These are phyloP conservation scores for Fraxinus dipetala DNA, from an alignment of 305 asterid species.

Conservation along the genomic window DNA sequence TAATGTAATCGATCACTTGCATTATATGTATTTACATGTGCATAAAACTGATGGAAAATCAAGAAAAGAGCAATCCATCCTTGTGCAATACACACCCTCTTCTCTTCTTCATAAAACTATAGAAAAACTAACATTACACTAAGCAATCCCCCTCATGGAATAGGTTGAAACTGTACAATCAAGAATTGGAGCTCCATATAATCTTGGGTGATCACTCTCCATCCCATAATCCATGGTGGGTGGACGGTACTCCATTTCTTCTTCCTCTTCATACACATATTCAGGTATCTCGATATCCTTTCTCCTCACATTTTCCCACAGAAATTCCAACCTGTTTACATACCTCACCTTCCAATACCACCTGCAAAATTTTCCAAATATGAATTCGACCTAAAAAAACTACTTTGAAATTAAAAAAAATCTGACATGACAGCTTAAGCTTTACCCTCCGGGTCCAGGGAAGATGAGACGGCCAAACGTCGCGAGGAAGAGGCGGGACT, in stretches of 20 bases:
- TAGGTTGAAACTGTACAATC: slow-evolving; percentile 46
- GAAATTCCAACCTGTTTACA: slow-evolving; percentile 52
- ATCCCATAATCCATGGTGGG: slow-evolving; percentile 58
- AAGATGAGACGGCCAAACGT: slow-evolving; percentile 64
- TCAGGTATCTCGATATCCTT: slow-evolving; percentile 70
- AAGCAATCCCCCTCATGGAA: slow-evolving; percentile 42
- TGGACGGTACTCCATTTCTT: slow-evolving; percentile 52
- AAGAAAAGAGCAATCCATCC: not conserved
- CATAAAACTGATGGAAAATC: not conserved
- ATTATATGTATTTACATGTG: not conserved
- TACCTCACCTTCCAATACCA: slow-evolving; percentile 59
- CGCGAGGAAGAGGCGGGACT: slow-evolving; percentile 75
- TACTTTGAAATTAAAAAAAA: not conserved
- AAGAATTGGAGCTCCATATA: slow-evolving; percentile 16
- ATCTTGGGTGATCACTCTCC: slow-evolving; percentile 81
- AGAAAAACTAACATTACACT: not conserved
- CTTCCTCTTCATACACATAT: slow-evolving; percentile 72
- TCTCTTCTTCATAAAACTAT: not conserved
- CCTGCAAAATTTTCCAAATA: slow-evolving; percentile 29
- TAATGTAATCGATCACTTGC: not conserved
- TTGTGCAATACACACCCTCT: not conserved
- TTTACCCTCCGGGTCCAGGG: slow-evolving; percentile 30
- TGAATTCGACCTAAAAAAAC: not conserved
- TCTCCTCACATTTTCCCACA: slow-evolving; percentile 64
- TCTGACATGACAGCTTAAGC: slow-evolving; percentile 28